A percentile compares a stretch with the other conserved stretches of the same genome.
These are phyloP conservation scores for Chimonanthus salicifolius DNA, from an alignment of 164 flowering plant genomes.

Conservation along the genomic window DNA sequence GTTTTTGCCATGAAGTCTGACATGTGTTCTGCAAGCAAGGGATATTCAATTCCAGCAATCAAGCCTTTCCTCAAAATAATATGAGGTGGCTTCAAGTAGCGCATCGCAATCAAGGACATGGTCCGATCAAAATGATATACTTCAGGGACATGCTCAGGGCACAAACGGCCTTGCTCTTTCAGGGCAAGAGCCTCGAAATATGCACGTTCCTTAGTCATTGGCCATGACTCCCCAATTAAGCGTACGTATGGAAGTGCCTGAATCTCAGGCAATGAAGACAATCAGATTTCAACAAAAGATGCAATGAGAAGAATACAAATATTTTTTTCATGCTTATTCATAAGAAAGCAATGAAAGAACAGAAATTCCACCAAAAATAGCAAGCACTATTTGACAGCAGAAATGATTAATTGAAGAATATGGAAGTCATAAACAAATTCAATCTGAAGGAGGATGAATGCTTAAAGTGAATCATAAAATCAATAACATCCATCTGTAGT, in stretches of 20 bases:
- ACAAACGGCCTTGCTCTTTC: conserved; percentile 57
- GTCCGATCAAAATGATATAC: conserved; percentile 86
- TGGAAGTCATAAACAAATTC: too few relatives aligned
- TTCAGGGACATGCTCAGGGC: conserved; percentile 88
- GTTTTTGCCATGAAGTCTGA: conserved; percentile 79
- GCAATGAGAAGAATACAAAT: neutral
- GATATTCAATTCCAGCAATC: conserved; percentile 83
- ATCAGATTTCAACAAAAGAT: neutral
- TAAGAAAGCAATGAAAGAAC: neutral
- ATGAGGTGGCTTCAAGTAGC: conserved; percentile 94
- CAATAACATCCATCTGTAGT: neutral
- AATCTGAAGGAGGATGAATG: neutral
- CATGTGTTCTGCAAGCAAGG: conserved; percentile 83
- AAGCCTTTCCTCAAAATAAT: conserved; percentile 86
- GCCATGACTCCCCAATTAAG: conserved; percentile 97
- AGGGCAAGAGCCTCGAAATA: conserved; percentile 77
- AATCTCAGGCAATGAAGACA: neutral
- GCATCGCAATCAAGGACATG: conserved; percentile 91
- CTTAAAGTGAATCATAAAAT: neutral
- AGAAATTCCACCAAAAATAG: neutral
- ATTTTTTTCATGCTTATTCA: neutral
- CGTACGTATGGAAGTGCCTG: conserved; percentile 93
- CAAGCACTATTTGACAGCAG: neutral
- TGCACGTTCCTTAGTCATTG: conserved; percentile 92
- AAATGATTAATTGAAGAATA: neutral